These are phyloP conservation scores for Wickerhamomyces bisporus DNA, from an alignment of 805 yeast genomes.

Conservation along the genomic window DNA sequence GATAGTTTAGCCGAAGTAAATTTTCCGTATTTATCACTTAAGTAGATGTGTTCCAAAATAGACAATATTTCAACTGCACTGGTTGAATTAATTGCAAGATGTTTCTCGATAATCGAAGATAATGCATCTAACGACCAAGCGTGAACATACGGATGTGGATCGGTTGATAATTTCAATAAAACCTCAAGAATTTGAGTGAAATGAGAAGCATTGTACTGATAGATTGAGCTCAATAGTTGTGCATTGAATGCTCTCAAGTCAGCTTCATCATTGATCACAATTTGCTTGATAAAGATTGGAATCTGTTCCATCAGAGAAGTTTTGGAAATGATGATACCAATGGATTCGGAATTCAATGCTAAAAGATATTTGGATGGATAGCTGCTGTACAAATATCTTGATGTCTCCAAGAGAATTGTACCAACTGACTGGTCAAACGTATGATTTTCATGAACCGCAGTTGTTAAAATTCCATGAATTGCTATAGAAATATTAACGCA, in stretches of 20 bases:
- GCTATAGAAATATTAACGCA: conserved; percentile 61
- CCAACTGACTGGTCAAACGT: conserved; percentile 34
- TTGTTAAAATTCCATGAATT: conserved; percentile 43
- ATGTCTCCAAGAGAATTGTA: conserved; percentile 43
- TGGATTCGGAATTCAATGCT: conserved; percentile 46
- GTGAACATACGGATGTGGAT: conserved; percentile 85
- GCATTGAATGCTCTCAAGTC: conserved; percentile 55
- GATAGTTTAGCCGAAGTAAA: conserved; percentile 38
- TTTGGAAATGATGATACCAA: conserved; percentile 45
- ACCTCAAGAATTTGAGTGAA: conserved; percentile 49
- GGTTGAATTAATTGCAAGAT: conserved; percentile 39
- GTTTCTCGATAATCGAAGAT: conserved; percentile 49
- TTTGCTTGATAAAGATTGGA: conserved; percentile 53
- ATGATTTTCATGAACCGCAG: conserved; percentile 15
- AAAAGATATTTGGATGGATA: conserved; percentile 30
- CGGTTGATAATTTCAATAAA: conserved; percentile 53
- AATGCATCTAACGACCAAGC: conserved; percentile 64
- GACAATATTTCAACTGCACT: conserved; percentile 40
- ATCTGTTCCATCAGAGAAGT: conserved; percentile 38
- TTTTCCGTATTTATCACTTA: conserved; percentile 46
- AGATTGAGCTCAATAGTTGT: conserved; percentile 43
- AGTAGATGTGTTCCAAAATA: conserved; percentile 33
- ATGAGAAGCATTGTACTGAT: conserved; percentile 35
- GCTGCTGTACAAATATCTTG: conserved; percentile 28
- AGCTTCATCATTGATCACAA: conserved; percentile 64